These are phyloP conservation scores for Antitrichia curtipendula DNA, from an alignment of 225 moss, liverwort and hornwort species.

Conservation along the genomic window DNA sequence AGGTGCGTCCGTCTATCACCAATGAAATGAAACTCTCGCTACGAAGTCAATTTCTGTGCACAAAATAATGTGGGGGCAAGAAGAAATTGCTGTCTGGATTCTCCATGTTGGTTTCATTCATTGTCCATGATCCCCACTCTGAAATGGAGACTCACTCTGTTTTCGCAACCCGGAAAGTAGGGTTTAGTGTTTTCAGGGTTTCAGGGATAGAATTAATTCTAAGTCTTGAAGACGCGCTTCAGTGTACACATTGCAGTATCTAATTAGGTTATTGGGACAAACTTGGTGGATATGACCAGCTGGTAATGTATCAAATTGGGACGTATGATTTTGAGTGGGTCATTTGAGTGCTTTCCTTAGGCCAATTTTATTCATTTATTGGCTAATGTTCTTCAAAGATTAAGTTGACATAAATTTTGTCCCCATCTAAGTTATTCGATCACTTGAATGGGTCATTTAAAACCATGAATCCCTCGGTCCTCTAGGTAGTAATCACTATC, in stretches of 20 bases:
- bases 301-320: background rate
- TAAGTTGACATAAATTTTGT: background rate
- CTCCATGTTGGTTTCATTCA: background rate
- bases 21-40: background rate
- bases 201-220: background rate
- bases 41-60: background rate
- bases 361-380: background rate
- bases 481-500: background rate
- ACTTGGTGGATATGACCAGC: background rate
- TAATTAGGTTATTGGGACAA: background rate
- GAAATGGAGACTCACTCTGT: background rate
- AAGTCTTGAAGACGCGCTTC: background rate
- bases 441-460: background rate
- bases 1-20: slow-evolving; percentile 15
- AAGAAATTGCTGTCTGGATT: background rate
- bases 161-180: background rate
- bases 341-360: too few relatives aligned
- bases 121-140: background rate
- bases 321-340: background rate
- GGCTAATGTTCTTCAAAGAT: background rate
- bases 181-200: background rate
- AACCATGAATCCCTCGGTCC: background rate
- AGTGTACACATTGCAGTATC: background rate
- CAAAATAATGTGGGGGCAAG: too few relatives aligned
- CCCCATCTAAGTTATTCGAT: background rate